Conservation (phyloP, 2,329 filamentous ascomycete genomes). For the Dactylellina parvicollis region DNA sequence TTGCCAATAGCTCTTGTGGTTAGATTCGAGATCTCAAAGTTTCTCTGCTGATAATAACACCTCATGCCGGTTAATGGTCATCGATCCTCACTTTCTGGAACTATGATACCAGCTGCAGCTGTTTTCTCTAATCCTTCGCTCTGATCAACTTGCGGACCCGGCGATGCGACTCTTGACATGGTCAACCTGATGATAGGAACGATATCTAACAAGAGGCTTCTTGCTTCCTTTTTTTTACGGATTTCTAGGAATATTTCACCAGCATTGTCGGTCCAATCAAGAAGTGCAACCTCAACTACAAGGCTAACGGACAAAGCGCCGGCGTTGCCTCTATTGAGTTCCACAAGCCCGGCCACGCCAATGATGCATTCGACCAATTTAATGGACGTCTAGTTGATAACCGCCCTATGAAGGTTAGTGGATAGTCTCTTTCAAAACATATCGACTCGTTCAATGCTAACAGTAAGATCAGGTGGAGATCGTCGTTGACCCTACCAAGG, state of each 20-base stretch:
- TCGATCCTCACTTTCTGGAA: slow-evolving; percentile 16
- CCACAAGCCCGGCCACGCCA: slow-evolving; percentile 79
- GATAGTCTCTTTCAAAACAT: slow-evolving; percentile 3
- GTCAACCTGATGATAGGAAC: slow-evolving; percentile 56
- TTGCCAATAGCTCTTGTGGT: slow-evolving; percentile 11
- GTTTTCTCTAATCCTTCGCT: slow-evolving; percentile 15
- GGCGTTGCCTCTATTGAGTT: slow-evolving; percentile 93
- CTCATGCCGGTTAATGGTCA: slow-evolving; percentile 5
- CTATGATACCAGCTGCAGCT: slow-evolving; percentile 47
- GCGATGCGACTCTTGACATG: slow-evolving; percentile 40
- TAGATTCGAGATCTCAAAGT: slow-evolving; percentile 17
- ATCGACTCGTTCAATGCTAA: slow-evolving; percentile 50
- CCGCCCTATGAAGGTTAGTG: slow-evolving; percentile 83
- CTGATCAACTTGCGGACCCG: slow-evolving; percentile 14
- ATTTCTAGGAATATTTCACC: slow-evolving; percentile 89
- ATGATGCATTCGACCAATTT: slow-evolving; percentile 81
- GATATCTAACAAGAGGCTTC: slow-evolving; percentile 70
- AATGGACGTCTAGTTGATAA: slow-evolving; percentile 92
- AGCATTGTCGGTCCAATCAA: slow-evolving; percentile 90
- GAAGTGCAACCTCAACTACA: slow-evolving; percentile 89
- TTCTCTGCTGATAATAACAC: slow-evolving; percentile 15
- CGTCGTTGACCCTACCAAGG: slow-evolving; percentile 71
- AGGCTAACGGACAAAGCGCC: slow-evolving; percentile 88
- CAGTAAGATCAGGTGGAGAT: slow-evolving; percentile 78
- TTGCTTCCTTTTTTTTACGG: slow-evolving; percentile 60